Evolutionary conservation across 768 basidiomycete species (phyloP), one percentile per base, ranked within the genome.

Genomic region (Psilocybe subaeruginosa): DNA sequence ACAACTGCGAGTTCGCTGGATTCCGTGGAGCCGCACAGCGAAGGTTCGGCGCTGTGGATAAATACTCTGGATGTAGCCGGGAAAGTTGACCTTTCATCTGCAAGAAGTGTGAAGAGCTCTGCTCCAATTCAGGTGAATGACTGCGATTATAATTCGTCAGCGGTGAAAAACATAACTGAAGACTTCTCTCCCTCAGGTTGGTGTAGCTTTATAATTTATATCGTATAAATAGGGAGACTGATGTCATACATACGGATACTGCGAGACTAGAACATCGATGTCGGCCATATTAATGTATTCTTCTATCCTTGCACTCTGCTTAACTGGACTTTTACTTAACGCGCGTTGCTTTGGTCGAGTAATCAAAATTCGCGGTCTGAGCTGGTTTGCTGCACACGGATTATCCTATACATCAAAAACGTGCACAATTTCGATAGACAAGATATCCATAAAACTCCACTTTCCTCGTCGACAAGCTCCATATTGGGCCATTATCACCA

Each of bases 401-500:
- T 29, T 68, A 23, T 62, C 54, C 19, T 63, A 61, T 45, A 17
- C 50, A n/a, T 60, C 68, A 5, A 41, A 55, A 16, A 43, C 47
- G 33, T 62, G 57, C 52, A 47, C 58, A n/a, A 64, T 61, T 33
- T 17, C 63, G 39, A 59, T 67, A 48, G 48, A 57, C 16, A 57
- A 62, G 53, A 23, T 79, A 53, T 54, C 37, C n/a, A 60, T 79
- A 31, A 39, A 27, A 37, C 47, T 65, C 39, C 70, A 75, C 59
- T 39, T 73, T 8, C 80, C 79, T 8, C 61, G 58, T 3, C 61
- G 57, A 29, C 55, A 68, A 2, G 58, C 68, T 29, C 76, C 75
- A 3, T 70, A 69, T n/a, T 78, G 76, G 69, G 55, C 73, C 12
- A 71, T 75, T 7, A 56, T 77, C 46, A 65, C 61, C 12, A 61